Percentiles rank a stretch among this genome's conserved stretches.
Evolutionary conservation across 129 eudicot species (phyloP).

Genomic region (Oenanthe sinensis): DNA sequence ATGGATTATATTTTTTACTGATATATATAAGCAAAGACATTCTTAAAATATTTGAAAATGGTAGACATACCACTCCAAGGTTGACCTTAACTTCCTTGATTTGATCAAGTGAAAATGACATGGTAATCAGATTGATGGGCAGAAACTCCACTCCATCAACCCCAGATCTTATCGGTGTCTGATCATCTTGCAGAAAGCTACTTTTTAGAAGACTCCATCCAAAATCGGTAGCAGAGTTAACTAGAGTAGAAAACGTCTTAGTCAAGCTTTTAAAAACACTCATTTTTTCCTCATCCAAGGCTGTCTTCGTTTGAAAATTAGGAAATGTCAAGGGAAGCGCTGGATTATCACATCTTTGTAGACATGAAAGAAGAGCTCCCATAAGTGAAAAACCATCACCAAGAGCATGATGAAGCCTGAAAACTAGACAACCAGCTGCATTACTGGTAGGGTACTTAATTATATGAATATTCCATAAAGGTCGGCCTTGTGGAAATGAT

Average conservation of each 20-base stretch:
- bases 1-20: not conserved
- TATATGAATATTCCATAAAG: slow-evolving; percentile 54
- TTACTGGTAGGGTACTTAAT: slow-evolving; percentile 53
- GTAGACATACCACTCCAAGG: slow-evolving; percentile 18
- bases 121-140: slow-evolving; percentile 17
- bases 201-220: slow-evolving; percentile 25
- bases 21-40: not conserved
- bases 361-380: slow-evolving; percentile 69
- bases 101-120: slow-evolving; percentile 17
- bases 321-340: slow-evolving; percentile 53
- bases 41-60: not conserved
- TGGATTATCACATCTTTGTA: slow-evolving; percentile 54
- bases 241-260: slow-evolving; percentile 2
- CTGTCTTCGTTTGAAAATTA: slow-evolving; percentile 18
- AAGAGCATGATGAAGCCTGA: slow-evolving; percentile 66
- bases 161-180: slow-evolving; percentile 22
- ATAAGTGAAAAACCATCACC: slow-evolving; percentile 67
- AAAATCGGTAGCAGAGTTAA: slow-evolving; percentile 28
- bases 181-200: slow-evolving; percentile 20
- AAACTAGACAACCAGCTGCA: slow-evolving; percentile 44
- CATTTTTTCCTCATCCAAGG: slow-evolving; percentile 2
- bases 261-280: slow-evolving; percentile 23
- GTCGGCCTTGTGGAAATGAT: slow-evolving; percentile 32
- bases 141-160: slow-evolving; percentile 14
- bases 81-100: slow-evolving; percentile 17